These are phyloP conservation scores for Isoetes taiwanensis DNA, from an alignment of 75 land plant species.

Conservation along the genomic window DNA sequence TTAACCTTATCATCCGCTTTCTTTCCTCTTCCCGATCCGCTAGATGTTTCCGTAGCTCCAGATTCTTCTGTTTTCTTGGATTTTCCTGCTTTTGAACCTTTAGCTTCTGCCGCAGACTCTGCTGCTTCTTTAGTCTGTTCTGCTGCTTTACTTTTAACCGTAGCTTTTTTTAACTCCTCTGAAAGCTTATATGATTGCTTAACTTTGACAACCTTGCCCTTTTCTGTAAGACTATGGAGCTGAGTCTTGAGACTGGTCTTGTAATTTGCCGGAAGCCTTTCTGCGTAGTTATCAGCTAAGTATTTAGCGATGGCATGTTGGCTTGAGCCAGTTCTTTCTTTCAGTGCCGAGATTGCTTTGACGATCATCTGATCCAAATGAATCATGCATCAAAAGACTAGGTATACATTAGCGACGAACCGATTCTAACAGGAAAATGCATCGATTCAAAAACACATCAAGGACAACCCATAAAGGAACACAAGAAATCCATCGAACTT, in stretches of 20 bases:
- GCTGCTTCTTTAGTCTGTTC: conserved; percentile 7
- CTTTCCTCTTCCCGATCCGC: too few species aligned
- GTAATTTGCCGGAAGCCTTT: conserved; percentile 36
- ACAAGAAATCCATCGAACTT: too few species aligned
- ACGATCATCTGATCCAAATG: conserved; percentile 73
- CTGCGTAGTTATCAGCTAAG: conserved; percentile 50
- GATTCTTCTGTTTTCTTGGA: too few species aligned
- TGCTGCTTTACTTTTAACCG: conserved; percentile 5
- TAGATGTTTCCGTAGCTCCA: too few species aligned
- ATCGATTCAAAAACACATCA: too few species aligned
- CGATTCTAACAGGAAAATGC: too few species aligned
- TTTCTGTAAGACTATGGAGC: conserved; percentile 27
- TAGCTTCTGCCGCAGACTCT: not conserved
- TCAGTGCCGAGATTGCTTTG: conserved; percentile 44
- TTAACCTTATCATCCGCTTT: too few species aligned
- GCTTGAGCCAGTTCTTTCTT: conserved; percentile 60
- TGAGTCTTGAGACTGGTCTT: conserved; percentile 35
- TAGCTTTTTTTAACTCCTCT: conserved; percentile 15
- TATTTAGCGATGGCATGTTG: conserved; percentile 52
- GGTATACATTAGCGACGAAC: too few species aligned
- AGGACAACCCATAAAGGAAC: too few species aligned
- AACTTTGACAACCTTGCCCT: conserved; percentile 42
- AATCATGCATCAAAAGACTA: too few species aligned
- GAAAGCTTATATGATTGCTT: conserved; percentile 62
- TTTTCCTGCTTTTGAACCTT: too few species aligned